Evolutionary conservation across 2,329 filamentous ascomycete genomes (phyloP).

Genomic region (Cladophialophora psammophila): DNA sequence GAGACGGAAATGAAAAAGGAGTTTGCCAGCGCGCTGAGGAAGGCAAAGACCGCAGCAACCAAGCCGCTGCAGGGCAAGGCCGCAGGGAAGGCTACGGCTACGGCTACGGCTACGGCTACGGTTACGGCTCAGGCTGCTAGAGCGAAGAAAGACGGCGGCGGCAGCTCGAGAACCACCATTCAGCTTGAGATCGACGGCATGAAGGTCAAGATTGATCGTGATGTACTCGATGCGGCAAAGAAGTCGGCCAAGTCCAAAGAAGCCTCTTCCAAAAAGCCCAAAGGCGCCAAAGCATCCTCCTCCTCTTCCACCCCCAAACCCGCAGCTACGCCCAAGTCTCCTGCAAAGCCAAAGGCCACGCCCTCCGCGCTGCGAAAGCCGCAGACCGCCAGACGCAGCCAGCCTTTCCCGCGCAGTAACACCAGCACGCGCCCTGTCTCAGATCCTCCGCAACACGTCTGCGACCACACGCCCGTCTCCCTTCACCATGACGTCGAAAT

Average conservation of each 20-base stretch:
- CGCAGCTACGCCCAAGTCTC: slow-evolving; percentile 8
- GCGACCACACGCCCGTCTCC: slow-evolving; percentile 16
- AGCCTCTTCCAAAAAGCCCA: background rate
- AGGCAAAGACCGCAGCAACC: slow-evolving; percentile 44
- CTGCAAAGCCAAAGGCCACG: slow-evolving; percentile 4
- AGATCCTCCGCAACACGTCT: slow-evolving; percentile 2
- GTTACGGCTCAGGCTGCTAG: slow-evolving; percentile 3
- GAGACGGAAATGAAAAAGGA: slow-evolving; percentile 66
- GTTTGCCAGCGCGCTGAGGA: slow-evolving; percentile 54
- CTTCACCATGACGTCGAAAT: slow-evolving; percentile 26
- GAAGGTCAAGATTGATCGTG: slow-evolving; percentile 20
- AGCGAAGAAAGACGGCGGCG: slow-evolving; percentile 16
- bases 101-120: slow-evolving; percentile 1
- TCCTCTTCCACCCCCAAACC: slow-evolving; percentile 12
- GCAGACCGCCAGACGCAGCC: slow-evolving; percentile 26
- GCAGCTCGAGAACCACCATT: slow-evolving; percentile 9
- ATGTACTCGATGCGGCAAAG: slow-evolving; percentile 14
- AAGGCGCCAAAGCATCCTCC: slow-evolving; percentile 2
- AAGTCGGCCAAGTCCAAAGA: slow-evolving; percentile 2
- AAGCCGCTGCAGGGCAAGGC: background rate
- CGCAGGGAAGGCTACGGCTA: background rate
- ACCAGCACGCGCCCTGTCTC: slow-evolving; percentile 6
- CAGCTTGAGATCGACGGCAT: slow-evolving; percentile 15
- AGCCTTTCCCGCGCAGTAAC: slow-evolving; percentile 12
- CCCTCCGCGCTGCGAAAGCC: slow-evolving; percentile 1